Evolutionary conservation across 2,329 filamentous ascomycete genomes (phyloP).

Genomic region (Parastagonospora avenae): DNA sequence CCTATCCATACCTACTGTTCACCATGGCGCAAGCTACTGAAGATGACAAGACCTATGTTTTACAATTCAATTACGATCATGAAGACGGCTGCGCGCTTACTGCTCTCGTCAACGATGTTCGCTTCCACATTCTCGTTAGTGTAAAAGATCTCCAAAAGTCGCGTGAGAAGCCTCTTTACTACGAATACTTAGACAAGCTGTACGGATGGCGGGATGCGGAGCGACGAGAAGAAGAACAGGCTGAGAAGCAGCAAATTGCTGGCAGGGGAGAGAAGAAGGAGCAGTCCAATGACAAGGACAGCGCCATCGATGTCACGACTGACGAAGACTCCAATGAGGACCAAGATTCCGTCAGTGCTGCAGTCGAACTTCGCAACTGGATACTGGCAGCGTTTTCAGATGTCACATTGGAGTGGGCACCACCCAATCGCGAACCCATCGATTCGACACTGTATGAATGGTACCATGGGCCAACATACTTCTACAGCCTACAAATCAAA

Average conservation of each 20-base stretch:
- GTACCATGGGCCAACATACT: conserved; percentile 27
- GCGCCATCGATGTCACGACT: conserved; percentile 19
- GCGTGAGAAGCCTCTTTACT: conserved; percentile 18
- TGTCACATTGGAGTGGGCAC: conserved; percentile 14
- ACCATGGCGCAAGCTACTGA: conserved; percentile 13
- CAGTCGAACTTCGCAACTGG: conserved; percentile 20
- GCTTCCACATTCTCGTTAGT: conserved; percentile 18
- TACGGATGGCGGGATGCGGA: conserved; percentile 18
- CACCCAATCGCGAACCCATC: conserved; percentile 18
- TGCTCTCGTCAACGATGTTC: conserved; percentile 23
- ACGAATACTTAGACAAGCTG: conserved; percentile 23
- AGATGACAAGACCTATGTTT: conserved; percentile 11
- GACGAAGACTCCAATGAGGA: conserved; percentile 16
- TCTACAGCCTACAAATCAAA: conserved; percentile 13
- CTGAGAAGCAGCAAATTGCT: conserved; percentile 6
- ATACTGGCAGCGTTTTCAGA: conserved; percentile 12
- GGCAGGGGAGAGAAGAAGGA: conserved; percentile 3
- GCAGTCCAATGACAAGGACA: conserved; percentile 17
- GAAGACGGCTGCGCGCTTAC: conserved; percentile 19
- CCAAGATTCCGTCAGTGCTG: conserved; percentile 20
- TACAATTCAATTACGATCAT: conserved; percentile 19
- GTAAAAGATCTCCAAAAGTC: conserved; percentile 15
- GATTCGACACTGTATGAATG: conserved; percentile 18
- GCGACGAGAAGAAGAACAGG: conserved; percentile 15
- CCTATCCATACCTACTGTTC: not conserved